Conservation (phyloP, 2,329 filamentous ascomycete species). For the Penicillium olsonii region DNA sequence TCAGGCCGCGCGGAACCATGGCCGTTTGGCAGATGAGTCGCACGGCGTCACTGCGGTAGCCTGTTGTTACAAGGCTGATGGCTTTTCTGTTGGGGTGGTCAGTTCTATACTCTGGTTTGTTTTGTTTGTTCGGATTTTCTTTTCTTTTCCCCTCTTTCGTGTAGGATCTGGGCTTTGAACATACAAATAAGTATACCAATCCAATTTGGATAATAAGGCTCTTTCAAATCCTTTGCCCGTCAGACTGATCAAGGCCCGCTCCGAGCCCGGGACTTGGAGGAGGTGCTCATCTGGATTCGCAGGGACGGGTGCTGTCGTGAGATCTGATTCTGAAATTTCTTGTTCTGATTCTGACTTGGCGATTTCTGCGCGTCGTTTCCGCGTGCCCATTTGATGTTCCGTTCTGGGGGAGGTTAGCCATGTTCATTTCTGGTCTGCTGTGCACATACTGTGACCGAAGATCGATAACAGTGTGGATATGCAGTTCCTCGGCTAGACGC, state of each 20-base stretch:
- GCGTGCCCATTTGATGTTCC: constrained; percentile 69
- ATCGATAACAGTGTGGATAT: constrained; percentile 74
- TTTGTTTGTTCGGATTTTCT: too few species aligned
- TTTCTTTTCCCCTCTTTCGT: too few species aligned
- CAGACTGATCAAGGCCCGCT: constrained; percentile 69
- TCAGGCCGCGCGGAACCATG: constrained; percentile 71
- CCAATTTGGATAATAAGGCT: constrained; percentile 66
- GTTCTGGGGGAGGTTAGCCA: constrained; percentile 55
- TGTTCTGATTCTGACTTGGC: constrained; percentile 23
- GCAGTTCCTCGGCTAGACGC: constrained; percentile 60
- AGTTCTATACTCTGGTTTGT: too few species aligned
- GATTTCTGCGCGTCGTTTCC: constrained; percentile 56
- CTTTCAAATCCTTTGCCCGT: constrained; percentile 72
- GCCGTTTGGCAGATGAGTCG: constrained; percentile 68
- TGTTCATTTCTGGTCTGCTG: background rate
- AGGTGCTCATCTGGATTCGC: constrained; percentile 56
- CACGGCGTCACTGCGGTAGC: constrained; percentile 70
- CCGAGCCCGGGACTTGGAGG: constrained; percentile 63
- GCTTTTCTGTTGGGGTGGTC: constrained; percentile 52
- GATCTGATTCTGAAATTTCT: background rate
- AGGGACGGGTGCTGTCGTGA: constrained; percentile 44
- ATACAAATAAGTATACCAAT: constrained; percentile 67
- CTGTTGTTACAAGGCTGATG: constrained; percentile 62
- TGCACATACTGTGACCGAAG: constrained; percentile 68
- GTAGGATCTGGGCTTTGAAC: too few species aligned